phyloP scores from a whole-genome alignment of 768 basidiomycete genomes.

The Flagelloscypha sp. region DNA sequence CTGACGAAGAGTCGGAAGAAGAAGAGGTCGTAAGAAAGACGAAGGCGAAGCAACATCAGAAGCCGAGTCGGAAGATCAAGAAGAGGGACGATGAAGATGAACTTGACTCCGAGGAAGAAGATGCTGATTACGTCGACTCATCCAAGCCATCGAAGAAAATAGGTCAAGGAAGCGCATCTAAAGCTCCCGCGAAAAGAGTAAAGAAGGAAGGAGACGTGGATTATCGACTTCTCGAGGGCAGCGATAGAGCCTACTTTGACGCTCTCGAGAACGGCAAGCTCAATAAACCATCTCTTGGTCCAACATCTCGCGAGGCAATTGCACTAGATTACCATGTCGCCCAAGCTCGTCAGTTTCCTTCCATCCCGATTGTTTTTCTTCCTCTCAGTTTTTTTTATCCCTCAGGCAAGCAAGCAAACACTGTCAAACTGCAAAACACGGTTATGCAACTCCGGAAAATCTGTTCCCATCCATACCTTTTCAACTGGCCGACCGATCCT shows the following conservation, averaged over 20 bases:
- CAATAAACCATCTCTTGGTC: conserved; percentile 52
- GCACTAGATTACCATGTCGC: too few relatives aligned
- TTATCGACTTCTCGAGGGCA: too few relatives aligned
- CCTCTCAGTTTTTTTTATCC: neutral
- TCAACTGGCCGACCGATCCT: conserved; percentile 72
- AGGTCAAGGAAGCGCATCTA: too few relatives aligned
- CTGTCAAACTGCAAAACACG: conserved; percentile 88
- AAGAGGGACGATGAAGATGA: conserved; percentile 51
- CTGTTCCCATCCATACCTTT: conserved; percentile 87
- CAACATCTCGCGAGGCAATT: too few relatives aligned
- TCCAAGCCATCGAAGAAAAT: too few relatives aligned
- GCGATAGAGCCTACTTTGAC: conserved; percentile 37
- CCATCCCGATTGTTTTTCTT: conserved; percentile 7
- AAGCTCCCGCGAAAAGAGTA: too few relatives aligned
- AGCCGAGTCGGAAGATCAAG: conserved; percentile 23
- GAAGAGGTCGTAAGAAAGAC: conserved; percentile 19
- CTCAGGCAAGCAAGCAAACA: conserved; percentile 78
- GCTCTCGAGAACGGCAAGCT: conserved; percentile 52
- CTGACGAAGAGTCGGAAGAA: conserved; percentile 15
- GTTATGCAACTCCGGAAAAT: conserved; percentile 98
- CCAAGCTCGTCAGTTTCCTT: too few relatives aligned
- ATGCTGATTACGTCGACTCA: conserved; percentile 61
- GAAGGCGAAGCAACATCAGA: conserved; percentile 23
- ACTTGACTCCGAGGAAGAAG: too few relatives aligned
- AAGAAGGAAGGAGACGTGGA: conserved; percentile 38